phyloP scores from a whole-genome alignment of 345 rosid species.

The Arabidopsis suecica region DNA sequence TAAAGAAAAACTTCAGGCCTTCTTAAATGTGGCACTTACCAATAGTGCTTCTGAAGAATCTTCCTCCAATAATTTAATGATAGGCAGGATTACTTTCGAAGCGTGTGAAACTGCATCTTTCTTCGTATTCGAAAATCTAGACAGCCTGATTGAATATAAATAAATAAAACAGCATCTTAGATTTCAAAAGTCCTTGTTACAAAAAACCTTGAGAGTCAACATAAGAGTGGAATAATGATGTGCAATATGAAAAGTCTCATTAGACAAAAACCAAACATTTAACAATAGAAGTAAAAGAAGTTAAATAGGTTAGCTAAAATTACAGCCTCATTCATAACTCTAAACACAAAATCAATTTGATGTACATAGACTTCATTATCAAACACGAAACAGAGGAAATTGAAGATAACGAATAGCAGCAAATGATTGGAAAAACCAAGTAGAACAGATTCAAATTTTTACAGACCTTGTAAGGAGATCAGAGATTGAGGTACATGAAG shows the following conservation, averaged over 20 bases:
- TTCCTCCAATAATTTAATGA: constrained; percentile 73
- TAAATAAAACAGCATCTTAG: constrained; percentile 15
- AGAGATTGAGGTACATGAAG: constrained; percentile 68
- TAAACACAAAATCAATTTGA: neutral
- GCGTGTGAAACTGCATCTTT: constrained; percentile 70
- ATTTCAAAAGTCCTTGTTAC: neutral
- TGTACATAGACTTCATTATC: neutral
- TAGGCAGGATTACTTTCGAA: constrained; percentile 66
- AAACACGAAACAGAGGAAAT: neutral
- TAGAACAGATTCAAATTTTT: neutral
- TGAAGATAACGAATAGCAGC: constrained; percentile 9
- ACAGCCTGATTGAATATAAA: constrained; percentile 59
- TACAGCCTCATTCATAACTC: neutral
- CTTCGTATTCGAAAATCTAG: constrained; percentile 65
- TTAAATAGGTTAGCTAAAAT: neutral
- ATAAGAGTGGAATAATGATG: neutral
- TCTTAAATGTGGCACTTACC: constrained; percentile 53
- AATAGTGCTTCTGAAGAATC: constrained; percentile 63
- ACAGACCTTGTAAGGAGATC: constrained; percentile 78
- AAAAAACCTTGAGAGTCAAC: too few relatives aligned
- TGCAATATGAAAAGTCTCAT: neutral
- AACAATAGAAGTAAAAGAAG: neutral
- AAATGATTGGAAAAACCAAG: neutral
- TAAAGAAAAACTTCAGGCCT: constrained; percentile 2
- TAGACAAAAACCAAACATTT: neutral